Evolutionary conservation across 306 rosid genomes (phyloP).

Genomic region (Vigna reflexopilosa): DNA sequence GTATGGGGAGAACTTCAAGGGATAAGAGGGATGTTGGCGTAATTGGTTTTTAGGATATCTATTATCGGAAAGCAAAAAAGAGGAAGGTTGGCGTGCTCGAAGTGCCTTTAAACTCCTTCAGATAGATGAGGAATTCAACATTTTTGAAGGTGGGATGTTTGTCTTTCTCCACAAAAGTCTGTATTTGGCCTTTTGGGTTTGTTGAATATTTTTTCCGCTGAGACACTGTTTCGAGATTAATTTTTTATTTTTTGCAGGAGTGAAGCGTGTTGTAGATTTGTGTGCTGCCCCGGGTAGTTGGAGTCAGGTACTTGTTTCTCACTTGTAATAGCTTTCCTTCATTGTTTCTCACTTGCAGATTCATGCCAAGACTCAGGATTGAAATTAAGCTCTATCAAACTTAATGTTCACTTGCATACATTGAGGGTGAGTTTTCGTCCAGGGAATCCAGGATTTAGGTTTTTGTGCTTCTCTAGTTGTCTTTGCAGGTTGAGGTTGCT

Average conservation of each 20-base stretch:
- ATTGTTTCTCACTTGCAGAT: slow-evolving; percentile 10
- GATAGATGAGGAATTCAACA: slow-evolving; percentile 93
- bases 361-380: neutral
- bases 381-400: slow-evolving; percentile 35
- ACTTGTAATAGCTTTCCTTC: too few relatives aligned
- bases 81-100: slow-evolving; percentile 99
- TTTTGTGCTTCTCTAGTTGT: too few relatives aligned
- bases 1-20: slow-evolving; percentile 97
- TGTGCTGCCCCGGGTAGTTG: slow-evolving; percentile 99
- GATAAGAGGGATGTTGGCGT: slow-evolving; percentile 73
- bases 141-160: slow-evolving; percentile 72
- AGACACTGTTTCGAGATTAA: neutral
- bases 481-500: too few relatives aligned
- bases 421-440: too few relatives aligned
- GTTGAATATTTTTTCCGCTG: neutral
- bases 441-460: too few relatives aligned
- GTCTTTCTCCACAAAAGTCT: too few relatives aligned
- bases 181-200: too few relatives aligned
- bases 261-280: slow-evolving; percentile 92
- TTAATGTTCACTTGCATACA: neutral
- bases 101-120: slow-evolving; percentile 98
- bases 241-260: slow-evolving; percentile 61
- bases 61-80: slow-evolving; percentile 95
- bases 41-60: slow-evolving; percentile 70
- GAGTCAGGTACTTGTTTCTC: slow-evolving; percentile 79